Conservation (phyloP, 1,284 basidiomycete genomes). For the Uromyces viciae-fabae region DNA sequence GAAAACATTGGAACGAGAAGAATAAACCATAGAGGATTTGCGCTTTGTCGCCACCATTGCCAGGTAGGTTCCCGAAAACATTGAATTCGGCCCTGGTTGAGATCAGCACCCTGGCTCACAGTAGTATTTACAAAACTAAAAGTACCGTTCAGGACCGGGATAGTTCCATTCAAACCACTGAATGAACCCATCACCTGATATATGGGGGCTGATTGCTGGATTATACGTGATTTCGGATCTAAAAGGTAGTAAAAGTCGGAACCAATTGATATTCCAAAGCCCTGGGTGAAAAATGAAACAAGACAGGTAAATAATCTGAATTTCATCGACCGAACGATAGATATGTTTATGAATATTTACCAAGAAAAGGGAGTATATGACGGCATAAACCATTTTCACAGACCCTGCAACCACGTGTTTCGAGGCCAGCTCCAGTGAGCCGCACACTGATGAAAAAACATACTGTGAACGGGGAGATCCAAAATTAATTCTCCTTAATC, state of each 20-base stretch:
- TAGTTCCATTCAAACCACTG: slow-evolving; percentile 63
- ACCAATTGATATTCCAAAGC: slow-evolving; percentile 81
- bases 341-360: slow-evolving; percentile 53
- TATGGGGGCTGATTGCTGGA: slow-evolving; percentile 60
- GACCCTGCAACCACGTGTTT: slow-evolving; percentile 82
- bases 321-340: not conserved
- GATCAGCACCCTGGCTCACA: slow-evolving; percentile 48
- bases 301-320: not conserved
- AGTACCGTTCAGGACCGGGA: slow-evolving; percentile 64
- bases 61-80: slow-evolving; percentile 67
- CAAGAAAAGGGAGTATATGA: slow-evolving; percentile 82
- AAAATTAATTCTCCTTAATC: slow-evolving; percentile 12
- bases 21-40: slow-evolving; percentile 72
- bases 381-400: slow-evolving; percentile 82
- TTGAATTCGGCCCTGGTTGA: slow-evolving; percentile 55
- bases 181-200: slow-evolving; percentile 65
- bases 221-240: slow-evolving; percentile 63
- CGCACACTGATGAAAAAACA: slow-evolving; percentile 60
- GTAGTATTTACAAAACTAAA: slow-evolving; percentile 70
- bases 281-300: slow-evolving; percentile 54
- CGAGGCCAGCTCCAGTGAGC: slow-evolving; percentile 77
- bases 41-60: slow-evolving; percentile 73
- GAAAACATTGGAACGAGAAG: slow-evolving; percentile 79
- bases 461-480: not conserved
- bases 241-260: slow-evolving; percentile 77